phyloP scores from a whole-genome alignment of 2,329 filamentous ascomycete species.

The Colletotrichum chrysophilum region DNA sequence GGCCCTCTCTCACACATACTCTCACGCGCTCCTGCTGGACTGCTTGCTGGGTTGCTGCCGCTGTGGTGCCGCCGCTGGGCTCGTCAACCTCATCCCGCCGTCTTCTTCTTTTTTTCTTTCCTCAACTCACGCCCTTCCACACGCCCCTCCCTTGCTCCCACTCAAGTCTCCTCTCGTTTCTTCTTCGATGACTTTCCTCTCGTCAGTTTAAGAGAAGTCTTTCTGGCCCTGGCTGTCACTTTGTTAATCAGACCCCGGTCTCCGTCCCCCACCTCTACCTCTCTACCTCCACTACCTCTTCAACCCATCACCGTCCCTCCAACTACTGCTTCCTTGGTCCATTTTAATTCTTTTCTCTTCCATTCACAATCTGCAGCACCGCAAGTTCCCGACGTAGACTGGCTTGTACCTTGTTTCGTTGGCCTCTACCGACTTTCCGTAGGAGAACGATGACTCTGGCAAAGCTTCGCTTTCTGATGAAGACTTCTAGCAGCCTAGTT shows the following conservation, averaged over 20 bases:
- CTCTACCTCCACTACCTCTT: conserved; percentile 21
- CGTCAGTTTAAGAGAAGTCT: conserved; percentile 16
- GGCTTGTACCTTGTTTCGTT: conserved; percentile 34
- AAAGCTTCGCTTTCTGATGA: conserved; percentile 38
- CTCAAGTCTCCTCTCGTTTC: conserved; percentile 16
- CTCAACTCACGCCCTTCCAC: conserved; percentile 10
- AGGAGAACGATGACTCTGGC: conserved; percentile 43
- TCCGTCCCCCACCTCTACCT: conserved; percentile 21
- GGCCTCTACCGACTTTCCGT: conserved; percentile 31
- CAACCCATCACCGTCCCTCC: conserved; percentile 23
- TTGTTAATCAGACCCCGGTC: conserved; percentile 25
- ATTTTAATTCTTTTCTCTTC: conserved; percentile 26
- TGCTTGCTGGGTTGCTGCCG: not conserved
- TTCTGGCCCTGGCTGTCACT: conserved; percentile 21
- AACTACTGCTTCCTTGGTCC: conserved; percentile 22
- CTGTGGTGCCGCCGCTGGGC: not conserved
- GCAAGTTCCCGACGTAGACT: conserved; percentile 42
- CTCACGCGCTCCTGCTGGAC: not conserved
- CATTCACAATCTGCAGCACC: conserved; percentile 30
- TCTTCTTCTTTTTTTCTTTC: conserved; percentile 8
- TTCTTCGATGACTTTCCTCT: conserved; percentile 22
- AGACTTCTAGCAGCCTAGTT: conserved; percentile 40
- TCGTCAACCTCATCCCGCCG: not conserved
- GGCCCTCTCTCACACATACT: not conserved
- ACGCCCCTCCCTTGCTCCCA: conserved; percentile 11